These are phyloP conservation scores for Massariosphaeria phaeospora DNA, from an alignment of 495 filamentous ascomycete genomes.

Conservation along the genomic window DNA sequence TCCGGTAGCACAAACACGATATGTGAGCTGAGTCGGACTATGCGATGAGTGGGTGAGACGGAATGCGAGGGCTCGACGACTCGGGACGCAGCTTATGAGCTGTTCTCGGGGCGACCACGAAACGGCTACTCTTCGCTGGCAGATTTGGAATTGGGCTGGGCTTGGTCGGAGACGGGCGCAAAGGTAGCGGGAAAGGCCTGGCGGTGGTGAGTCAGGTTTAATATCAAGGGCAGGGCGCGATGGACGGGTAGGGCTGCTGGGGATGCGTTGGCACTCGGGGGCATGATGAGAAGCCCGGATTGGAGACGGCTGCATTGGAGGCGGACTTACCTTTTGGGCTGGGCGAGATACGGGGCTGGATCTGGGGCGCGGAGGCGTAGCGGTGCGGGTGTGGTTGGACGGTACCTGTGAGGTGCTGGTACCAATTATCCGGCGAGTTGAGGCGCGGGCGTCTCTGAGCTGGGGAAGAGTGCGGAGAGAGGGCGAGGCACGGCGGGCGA, in stretches of 20 bases:
- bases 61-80: background rate
- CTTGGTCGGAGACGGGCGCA: slow-evolving; percentile 22
- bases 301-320: slow-evolving; percentile 21
- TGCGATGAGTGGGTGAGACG: slow-evolving; percentile 3
- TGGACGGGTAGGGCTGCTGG: slow-evolving; percentile 16
- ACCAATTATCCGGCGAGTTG: slow-evolving; percentile 28
- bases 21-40: background rate
- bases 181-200: slow-evolving; percentile 9
- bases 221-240: slow-evolving; percentile 13
- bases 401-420: slow-evolving; percentile 15
- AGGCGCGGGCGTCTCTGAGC: slow-evolving; percentile 15
- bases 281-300: slow-evolving; percentile 12
- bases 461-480: background rate
- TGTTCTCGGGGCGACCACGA: slow-evolving; percentile 26
- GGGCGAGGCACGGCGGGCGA: background rate
- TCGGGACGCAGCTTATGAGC: slow-evolving; percentile 20
- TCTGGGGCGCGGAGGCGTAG: background rate
- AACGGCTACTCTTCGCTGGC: slow-evolving; percentile 32
- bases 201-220: slow-evolving; percentile 29
- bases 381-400: slow-evolving; percentile 15
- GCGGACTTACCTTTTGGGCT: slow-evolving; percentile 23
- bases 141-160: slow-evolving; percentile 28
- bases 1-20: no score
- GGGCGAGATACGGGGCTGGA: background rate
- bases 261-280: slow-evolving; percentile 25